Conservation (phyloP, 768 basidiomycete genomes). For the Trametes maxima region DNA sequence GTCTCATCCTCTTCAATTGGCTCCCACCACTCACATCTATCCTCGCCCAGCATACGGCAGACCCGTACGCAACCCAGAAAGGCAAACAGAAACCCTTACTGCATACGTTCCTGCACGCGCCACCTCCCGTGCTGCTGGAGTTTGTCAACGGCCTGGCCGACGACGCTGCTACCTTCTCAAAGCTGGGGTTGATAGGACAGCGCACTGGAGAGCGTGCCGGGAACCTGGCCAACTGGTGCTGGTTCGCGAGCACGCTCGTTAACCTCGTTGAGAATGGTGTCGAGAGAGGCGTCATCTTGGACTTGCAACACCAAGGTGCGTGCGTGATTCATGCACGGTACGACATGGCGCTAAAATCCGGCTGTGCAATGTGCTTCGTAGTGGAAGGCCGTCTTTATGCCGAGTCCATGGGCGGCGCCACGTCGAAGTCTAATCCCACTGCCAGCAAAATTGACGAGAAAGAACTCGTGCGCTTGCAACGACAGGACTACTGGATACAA, state of each 20-base stretch:
- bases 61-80: conserved; percentile 52
- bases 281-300: conserved; percentile 69
- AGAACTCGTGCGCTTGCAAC: conserved; percentile 66
- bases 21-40: conserved; percentile 72
- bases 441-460: conserved; percentile 62
- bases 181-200: conserved; percentile 68
- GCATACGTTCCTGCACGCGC: conserved; percentile 74
- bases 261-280: conserved; percentile 83
- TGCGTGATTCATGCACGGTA: not conserved
- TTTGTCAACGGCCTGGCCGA: conserved; percentile 75
- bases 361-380: conserved; percentile 30
- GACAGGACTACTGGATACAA: conserved; percentile 78
- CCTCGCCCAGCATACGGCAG: conserved; percentile 67
- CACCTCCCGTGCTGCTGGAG: conserved; percentile 81
- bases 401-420: conserved; percentile 72
- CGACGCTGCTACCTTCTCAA: conserved; percentile 76
- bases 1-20: conserved; percentile 85
- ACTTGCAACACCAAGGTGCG: conserved; percentile 63
- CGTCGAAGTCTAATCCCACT: conserved; percentile 67
- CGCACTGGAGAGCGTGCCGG: conserved; percentile 68
- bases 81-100: conserved; percentile 56
- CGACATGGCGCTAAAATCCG: conserved; percentile 9
- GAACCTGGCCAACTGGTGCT: conserved; percentile 83
- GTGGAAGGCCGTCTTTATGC: conserved; percentile 73
- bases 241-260: conserved; percentile 79